These are phyloP conservation scores for Exsudoporus frostii DNA, from an alignment of 768 basidiomycete species.

Conservation along the genomic window DNA sequence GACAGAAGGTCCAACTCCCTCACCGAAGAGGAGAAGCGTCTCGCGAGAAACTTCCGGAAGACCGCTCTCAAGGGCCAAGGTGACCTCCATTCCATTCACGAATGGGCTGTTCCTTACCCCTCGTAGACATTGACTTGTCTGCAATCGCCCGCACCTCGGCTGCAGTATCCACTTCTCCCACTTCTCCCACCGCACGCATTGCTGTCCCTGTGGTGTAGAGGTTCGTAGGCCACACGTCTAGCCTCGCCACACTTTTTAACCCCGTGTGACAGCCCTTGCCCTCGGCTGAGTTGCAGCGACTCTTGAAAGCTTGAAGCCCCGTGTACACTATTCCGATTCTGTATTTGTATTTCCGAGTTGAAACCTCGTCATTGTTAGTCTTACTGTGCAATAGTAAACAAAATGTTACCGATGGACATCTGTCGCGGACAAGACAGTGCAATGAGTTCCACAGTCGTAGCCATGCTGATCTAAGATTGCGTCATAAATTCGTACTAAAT, in stretches of 20 bases:
- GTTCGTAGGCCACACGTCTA: slow-evolving; percentile 4
- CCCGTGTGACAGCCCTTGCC: not conserved
- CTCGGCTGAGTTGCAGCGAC: not conserved
- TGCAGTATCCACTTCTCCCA: slow-evolving; percentile 61
- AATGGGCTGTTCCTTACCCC: not conserved
- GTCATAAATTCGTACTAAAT: not conserved
- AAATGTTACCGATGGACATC: not conserved
- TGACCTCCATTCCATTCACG: slow-evolving; percentile 15
- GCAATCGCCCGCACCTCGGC: slow-evolving; percentile 82
- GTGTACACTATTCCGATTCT: slow-evolving; percentile 10
- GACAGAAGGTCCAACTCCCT: slow-evolving; percentile 42
- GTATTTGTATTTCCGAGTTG: slow-evolving; percentile 18
- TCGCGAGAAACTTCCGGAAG: slow-evolving; percentile 68
- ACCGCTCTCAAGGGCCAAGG: slow-evolving; percentile 64
- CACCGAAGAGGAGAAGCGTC: slow-evolving; percentile 62
- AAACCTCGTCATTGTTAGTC: not conserved
- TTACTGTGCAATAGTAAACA: slow-evolving; percentile 7
- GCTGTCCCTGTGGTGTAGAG: slow-evolving; percentile 17
- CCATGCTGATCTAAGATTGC: not conserved
- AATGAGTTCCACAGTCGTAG: not conserved
- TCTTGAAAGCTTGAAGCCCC: not conserved
- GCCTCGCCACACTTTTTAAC: not conserved
- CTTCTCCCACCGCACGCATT: slow-evolving; percentile 40
- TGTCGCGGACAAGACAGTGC: not conserved
- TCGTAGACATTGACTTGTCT: slow-evolving; percentile 53